These are phyloP conservation scores for Solanum sparsipilum DNA, from an alignment of 257 asterid genomes.

Conservation along the genomic window DNA sequence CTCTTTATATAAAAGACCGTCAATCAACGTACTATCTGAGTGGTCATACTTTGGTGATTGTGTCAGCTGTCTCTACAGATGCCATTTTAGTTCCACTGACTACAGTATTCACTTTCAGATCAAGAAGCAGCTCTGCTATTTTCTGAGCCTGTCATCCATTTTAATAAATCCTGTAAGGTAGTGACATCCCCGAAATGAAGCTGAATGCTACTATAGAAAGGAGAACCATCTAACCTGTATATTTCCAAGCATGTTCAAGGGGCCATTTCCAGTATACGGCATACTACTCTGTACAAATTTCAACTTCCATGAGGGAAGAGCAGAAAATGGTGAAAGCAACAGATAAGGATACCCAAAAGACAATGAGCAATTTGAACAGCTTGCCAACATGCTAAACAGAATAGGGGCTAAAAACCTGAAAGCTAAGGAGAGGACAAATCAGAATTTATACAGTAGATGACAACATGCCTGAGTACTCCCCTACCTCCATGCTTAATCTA, in stretches of 20 bases:
- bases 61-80: constrained; percentile 67
- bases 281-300: constrained; percentile 26
- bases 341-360: background rate
- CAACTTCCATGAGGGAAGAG: background rate
- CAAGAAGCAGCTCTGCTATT: constrained; percentile 83
- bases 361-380: background rate
- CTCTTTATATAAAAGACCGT: background rate
- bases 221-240: constrained; percentile 43
- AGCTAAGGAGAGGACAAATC: background rate
- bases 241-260: constrained; percentile 71
- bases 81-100: constrained; percentile 52
- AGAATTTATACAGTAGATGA: background rate
- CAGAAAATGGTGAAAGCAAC: background rate
- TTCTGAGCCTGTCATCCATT: constrained; percentile 68
- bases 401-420: background rate
- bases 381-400: background rate
- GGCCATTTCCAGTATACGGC: constrained; percentile 34
- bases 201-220: background rate
- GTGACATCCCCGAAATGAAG: background rate
- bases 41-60: constrained; percentile 58
- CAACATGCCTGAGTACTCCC: background rate
- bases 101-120: constrained; percentile 50
- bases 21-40: background rate
- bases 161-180: background rate
- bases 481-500: background rate